Evolutionary conservation across 2,329 filamentous ascomycete species (phyloP), one percentile per base, ranked within the genome.

Genomic region (Fusarium scirpi): DNA sequence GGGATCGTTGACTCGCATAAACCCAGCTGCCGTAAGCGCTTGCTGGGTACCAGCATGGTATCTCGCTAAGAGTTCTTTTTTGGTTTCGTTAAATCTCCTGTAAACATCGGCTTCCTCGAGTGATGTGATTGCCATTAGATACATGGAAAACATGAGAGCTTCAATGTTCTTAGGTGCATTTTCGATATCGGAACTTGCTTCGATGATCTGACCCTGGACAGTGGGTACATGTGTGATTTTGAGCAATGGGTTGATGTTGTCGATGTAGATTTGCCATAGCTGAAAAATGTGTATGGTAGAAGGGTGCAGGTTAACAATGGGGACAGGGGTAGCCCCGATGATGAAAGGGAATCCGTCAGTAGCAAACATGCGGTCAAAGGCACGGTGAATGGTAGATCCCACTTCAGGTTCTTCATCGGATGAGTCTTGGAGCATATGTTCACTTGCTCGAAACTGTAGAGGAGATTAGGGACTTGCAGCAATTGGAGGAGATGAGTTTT

Each of bases 191-290:
- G 85, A 84, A 38, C 85, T 85, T 10, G 89, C 89, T 61, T 90
- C 87, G 53, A 92, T 86, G 41, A 93, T 85, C 55, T 86, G 85
- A n/a, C 80, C 82, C 75, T 92, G 90, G 2, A 92, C 80, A 2
- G 86, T 91, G 1, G 90, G 89, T 0, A 88, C 86, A 74, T 93
- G 91, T 0, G 88, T 90, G 59, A 92, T 83, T 74, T 92, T 92
- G 48, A 92, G 82, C 8, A 93, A 76, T 0, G 90, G 89, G 70
- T 92, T 89, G 70, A 92, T 87, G 72, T 92, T 92, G 67, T 89
- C 86, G 44, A 92, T 84, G 74, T 91, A 93, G 18, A 88, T 84
- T 77, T 92, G 90, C 90, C 91, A 93, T 20, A 91, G 81, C 69
- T 88, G 85, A 63, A 90, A 86, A 56, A 90, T 89, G 62, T 89